Evolutionary conservation across 352 stramenopile species (phyloP), one percentile per base, ranked within the genome.

Genomic region (Pilasporangium apinafurcum): DNA sequence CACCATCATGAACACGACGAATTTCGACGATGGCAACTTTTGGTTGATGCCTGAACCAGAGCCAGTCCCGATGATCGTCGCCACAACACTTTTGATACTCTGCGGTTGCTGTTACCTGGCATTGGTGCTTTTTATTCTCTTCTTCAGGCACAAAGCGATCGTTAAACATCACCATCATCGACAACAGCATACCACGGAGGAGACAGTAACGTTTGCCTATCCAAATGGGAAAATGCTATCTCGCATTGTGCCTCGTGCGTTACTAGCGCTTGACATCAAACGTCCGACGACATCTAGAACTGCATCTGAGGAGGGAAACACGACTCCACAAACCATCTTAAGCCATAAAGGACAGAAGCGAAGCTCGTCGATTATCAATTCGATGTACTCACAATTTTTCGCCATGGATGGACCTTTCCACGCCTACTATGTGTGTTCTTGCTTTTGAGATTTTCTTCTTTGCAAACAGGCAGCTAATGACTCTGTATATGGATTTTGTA

Each of bases 11-110:
- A 39, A 63, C 29, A 83, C 69, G 1, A 46, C 57, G 9, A 44
- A 28, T 7, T 59, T 67, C 13, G 66, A 83, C 35, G 55, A 62
- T 10, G 70, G 70, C 10, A 59, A 80, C 10, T 83, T 83, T 28
- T 59, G 73, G 42, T 42, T 78, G 29, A 49, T 76, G 26, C 51
- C 62, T 0, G 53, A 68, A 21, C 51, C 63, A 2, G 59, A 65
- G 12, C 31, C 47, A 5, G 49, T 25, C 1, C 64, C 65, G 1
- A 61, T 61, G 7, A 54, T 68, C 20, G 49, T 61, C 7, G 65
- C 64, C 7, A 53, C 59, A 1, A 29, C 54, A 7, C 41, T 68
- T 26, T 36, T 83, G 5, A 37, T 63, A 16, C 33, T 62, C 9
- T 69, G 71, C 27, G 59, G 42, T 3, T 48, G 29, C 2, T 59